These are phyloP conservation scores for Sporothrix globosa DNA, from an alignment of 2,329 filamentous ascomycete genomes.

Conservation along the genomic window DNA sequence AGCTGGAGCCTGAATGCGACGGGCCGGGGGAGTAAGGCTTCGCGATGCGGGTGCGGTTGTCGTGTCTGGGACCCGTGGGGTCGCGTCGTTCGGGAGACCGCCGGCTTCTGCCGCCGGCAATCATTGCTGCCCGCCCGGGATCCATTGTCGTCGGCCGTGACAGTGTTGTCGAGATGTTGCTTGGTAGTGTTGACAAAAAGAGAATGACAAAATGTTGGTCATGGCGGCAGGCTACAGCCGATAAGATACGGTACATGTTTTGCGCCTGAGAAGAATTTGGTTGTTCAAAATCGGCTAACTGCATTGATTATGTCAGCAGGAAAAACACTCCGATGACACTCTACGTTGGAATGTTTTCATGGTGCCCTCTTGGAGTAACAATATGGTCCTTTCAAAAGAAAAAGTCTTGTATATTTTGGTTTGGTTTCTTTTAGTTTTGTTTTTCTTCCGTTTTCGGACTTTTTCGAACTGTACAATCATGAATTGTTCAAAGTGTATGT, in stretches of 20 bases:
- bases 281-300: not conserved
- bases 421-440: not conserved
- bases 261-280: not conserved
- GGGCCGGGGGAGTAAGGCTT: constrained; percentile 45
- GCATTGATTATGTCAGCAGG: constrained; percentile 7
- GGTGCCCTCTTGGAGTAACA: not conserved
- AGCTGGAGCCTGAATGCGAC: not conserved
- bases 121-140: constrained; percentile 59
- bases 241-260: not conserved
- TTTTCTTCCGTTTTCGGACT: not conserved
- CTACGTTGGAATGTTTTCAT: not conserved
- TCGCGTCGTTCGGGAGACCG: constrained; percentile 52
- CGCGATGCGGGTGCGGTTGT: constrained; percentile 58
- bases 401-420: not conserved
- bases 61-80: constrained; percentile 59
- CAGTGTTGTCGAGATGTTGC: not conserved
- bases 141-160: constrained; percentile 50
- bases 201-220: not conserved
- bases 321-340: not conserved
- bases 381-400: not conserved
- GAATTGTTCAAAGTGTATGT: too few species aligned
- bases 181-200: not conserved
- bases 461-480: too few species aligned
- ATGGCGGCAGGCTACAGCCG: not conserved
- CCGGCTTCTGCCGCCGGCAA: constrained; percentile 46